These are phyloP conservation scores for Discostella stelligeroides DNA, from an alignment of 108 stramenopile genomes.

Conservation along the genomic window DNA sequence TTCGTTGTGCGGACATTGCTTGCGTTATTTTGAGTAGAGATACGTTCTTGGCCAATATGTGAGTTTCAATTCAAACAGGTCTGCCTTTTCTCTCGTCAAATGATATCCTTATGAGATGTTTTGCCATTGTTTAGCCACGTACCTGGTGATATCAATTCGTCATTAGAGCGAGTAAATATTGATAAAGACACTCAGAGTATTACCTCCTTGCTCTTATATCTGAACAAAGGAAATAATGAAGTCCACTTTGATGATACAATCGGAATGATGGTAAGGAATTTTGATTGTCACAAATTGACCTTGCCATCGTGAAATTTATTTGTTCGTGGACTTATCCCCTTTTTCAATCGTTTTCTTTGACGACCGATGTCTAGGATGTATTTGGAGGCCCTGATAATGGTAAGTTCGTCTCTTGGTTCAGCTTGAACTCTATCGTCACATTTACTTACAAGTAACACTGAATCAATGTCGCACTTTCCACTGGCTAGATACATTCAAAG, in stretches of 20 bases:
- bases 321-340: neutral
- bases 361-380: conserved; percentile 13
- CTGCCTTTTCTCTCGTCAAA: neutral
- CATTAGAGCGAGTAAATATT: conserved; percentile 41
- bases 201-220: conserved; percentile 17
- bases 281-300: neutral
- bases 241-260: conserved; percentile 53
- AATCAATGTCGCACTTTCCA: neutral
- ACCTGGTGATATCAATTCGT: neutral
- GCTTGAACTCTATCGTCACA: no score
- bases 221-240: conserved; percentile 40
- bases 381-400: conserved; percentile 24
- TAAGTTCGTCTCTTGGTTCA: neutral
- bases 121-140: conserved; percentile 13
- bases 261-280: conserved; percentile 15
- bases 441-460: neutral
- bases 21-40: conserved; percentile 28
- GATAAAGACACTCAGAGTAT: conserved; percentile 9
- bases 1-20: conserved; percentile 35
- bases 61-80: neutral
- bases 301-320: neutral
- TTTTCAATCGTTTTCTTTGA: neutral
- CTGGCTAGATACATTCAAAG: conserved; percentile 9
- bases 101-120: neutral
- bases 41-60: conserved; percentile 52